Conservation (phyloP, 352 stramenopile species). For the Phytophthora sojae region DNA sequence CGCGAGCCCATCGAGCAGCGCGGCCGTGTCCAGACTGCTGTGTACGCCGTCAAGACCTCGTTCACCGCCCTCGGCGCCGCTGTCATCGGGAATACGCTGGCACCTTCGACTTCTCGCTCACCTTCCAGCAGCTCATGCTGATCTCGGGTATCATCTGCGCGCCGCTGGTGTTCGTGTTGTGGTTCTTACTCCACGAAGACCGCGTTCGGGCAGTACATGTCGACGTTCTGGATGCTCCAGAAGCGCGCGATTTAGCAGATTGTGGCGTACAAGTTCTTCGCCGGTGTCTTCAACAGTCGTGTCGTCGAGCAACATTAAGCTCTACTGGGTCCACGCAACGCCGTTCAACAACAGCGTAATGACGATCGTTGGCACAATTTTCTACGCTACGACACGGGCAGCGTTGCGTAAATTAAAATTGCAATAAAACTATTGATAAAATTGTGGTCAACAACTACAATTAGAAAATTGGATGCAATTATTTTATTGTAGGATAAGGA, state of each 20-base stretch:
- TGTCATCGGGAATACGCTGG: slow-evolving; percentile 51
- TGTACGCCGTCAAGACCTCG: slow-evolving; percentile 49
- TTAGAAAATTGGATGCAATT: too few species aligned
- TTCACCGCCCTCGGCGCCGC: slow-evolving; percentile 50
- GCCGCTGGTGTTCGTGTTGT: slow-evolving; percentile 39
- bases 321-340: slow-evolving; percentile 62
- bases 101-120: slow-evolving; percentile 45
- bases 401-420: too few species aligned
- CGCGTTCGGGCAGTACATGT: slow-evolving; percentile 40
- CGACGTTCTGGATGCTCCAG: slow-evolving; percentile 57
- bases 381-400: slow-evolving; percentile 48
- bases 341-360: slow-evolving; percentile 64
- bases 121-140: slow-evolving; percentile 52
- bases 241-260: slow-evolving; percentile 63
- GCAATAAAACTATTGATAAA: too few species aligned
- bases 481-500: too few species aligned
- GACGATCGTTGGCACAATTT: slow-evolving; percentile 49
- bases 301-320: slow-evolving; percentile 54
- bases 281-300: slow-evolving; percentile 62
- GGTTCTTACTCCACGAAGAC: slow-evolving; percentile 46
- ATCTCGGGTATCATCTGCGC: slow-evolving; percentile 40
- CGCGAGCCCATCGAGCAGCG: slow-evolving; percentile 52
- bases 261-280: slow-evolving; percentile 71
- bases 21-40: slow-evolving; percentile 50
- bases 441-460: too few species aligned